Base-by-base conservation (phyloP, 2,329 filamentous ascomycete genomes). In the Pseudodiploospora longispora region DNA sequence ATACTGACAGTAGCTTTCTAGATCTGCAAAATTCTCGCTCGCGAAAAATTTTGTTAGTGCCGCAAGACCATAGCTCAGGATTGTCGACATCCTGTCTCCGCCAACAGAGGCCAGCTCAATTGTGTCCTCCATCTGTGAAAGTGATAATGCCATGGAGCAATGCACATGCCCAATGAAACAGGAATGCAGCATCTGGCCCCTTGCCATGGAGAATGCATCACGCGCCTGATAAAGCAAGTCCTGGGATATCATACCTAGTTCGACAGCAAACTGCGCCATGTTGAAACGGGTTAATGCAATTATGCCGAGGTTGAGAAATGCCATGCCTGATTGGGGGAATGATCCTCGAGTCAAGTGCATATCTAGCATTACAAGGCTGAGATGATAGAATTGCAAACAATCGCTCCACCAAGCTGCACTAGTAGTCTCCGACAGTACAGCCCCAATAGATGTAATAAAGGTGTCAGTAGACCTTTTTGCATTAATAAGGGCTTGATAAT, bases 341-440 rank as follows among this genome's bases (percentile, higher is more conserved):
- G 74, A 68, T 0, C 84, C 85, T 8, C 69, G 67, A 3, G 71
- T 69, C 6, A 90, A 65, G 56, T 86, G 82, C 43, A 82, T 69
- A 42, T 81, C 70, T 44, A 88, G 66, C 67, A 89, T 78, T 48
- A 80, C 72, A 10, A 90, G 65, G 1, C 79, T 71, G 28, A 83
- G 72, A 52, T 86, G 78, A 58, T 87, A 90, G 57, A 86, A 88
- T n/a, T 80, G 71, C 7, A 88, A 62, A 19, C 71, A 71, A 53
- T 89, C 79, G 35, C 75, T 81, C 86, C 86, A 89, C 70, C 82
- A 87, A 4, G 82, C 82, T 10, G 83, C 78, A 50, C 76, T 80
- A 6, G 83, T 70, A 9, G 85, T 76, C 62, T 90, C 83, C 1
- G 81, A 74, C 10, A 89, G 67, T 4, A 90, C 78, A 6, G 83